A percentile compares a stretch with the other conserved stretches of the same genome.
Conservation (phyloP, 148 eudicot species). For the Nepenthes gracilis region DNA sequence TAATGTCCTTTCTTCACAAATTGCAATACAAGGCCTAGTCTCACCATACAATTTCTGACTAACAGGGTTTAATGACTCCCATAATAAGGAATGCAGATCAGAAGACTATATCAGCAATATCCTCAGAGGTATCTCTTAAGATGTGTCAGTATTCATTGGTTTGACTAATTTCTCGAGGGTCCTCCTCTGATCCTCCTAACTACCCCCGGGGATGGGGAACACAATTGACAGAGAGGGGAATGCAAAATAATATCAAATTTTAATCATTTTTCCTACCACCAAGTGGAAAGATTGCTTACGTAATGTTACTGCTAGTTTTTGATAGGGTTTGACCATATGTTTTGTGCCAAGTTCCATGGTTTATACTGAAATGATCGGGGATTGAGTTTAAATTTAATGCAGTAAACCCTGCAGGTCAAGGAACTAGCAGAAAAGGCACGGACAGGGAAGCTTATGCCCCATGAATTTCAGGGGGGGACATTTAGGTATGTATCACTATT, state of each 20-base stretch:
- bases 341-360: neutral
- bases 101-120: constrained; percentile 82
- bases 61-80: constrained; percentile 98
- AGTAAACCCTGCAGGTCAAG: constrained; percentile 44
- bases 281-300: no score
- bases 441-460: constrained; percentile 75
- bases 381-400: no score
- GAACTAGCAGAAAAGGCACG: constrained; percentile 92
- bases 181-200: neutral
- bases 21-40: constrained; percentile 1
- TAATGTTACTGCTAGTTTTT: no score
- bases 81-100: constrained; percentile 88
- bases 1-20: constrained; percentile 1
- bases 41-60: constrained; percentile 4
- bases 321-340: neutral
- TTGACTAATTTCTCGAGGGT: neutral
- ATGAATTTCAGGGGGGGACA: constrained; percentile 97
- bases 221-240: no score
- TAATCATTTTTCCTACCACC: no score
- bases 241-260: no score
- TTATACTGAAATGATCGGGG: no score
- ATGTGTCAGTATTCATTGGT: neutral
- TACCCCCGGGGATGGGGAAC: no score
- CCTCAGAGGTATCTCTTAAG: constrained; percentile 55
- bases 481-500: constrained; percentile 51